A percentile compares a stretch with the other conserved stretches of the same genome.
Conservation (phyloP, 345 rosid genomes). For the Euphorbia peplus region DNA sequence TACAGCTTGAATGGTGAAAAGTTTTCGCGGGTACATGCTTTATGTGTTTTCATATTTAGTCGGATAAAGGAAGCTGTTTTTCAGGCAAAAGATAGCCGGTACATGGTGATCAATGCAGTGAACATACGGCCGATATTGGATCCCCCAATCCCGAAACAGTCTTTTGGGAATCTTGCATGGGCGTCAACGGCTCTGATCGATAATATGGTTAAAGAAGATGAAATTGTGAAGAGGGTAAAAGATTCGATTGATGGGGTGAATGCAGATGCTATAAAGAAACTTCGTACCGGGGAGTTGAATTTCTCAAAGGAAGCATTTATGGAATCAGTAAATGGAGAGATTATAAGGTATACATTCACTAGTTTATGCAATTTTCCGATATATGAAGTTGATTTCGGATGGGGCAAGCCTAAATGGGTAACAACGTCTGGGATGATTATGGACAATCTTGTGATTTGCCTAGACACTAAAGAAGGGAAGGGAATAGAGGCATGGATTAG, state of each 20-base stretch:
- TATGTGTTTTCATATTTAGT: not conserved
- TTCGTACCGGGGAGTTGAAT: not conserved
- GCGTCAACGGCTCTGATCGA: no score
- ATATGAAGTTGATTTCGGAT: constrained; percentile 6
- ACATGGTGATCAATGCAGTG: not conserved
- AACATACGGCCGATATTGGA: not conserved
- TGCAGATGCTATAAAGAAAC: not conserved
- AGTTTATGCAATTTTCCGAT: not conserved
- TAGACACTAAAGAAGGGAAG: constrained; percentile 1
- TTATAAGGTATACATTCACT: not conserved
- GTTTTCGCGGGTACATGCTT: not conserved
- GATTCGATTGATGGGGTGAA: not conserved
- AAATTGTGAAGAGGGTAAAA: not conserved
- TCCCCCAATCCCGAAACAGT: not conserved
- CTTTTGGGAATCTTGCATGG: not conserved
- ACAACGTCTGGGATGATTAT: not conserved
- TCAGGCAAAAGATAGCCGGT: not conserved
- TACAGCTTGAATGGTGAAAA: not conserved
- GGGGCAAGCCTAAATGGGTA: constrained; percentile 5
- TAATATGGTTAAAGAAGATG: not conserved
- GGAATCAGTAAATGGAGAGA: not conserved
- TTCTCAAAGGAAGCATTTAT: not conserved
- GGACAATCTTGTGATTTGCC: not conserved
- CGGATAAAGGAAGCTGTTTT: not conserved
- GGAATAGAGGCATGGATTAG: not conserved